These are phyloP conservation scores for Lanzia echinophila DNA, from an alignment of 2,329 filamentous ascomycete species.

Conservation along the genomic window DNA sequence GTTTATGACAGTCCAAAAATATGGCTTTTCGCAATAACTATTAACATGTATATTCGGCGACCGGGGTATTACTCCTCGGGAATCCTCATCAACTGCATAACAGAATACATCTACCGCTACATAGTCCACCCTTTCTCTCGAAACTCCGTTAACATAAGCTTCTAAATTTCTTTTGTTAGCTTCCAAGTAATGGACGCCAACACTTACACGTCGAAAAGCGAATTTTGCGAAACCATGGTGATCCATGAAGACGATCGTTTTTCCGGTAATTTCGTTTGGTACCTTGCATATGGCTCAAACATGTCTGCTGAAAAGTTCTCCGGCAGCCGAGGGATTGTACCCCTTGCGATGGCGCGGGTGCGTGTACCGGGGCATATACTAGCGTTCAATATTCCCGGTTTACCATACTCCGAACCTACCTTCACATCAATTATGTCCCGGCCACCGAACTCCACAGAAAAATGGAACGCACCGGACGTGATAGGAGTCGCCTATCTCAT, in stretches of 20 bases:
- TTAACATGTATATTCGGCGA: no score
- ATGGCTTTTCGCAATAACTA: no score
- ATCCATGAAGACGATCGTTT: not conserved
- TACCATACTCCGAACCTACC: conserved; percentile 8
- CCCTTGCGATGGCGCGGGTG: not conserved
- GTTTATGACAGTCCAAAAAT: no score
- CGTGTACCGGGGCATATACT: not conserved
- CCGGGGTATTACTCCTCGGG: no score
- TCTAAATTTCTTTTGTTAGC: no score
- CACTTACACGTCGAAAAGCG: no score
- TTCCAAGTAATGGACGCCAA: no score
- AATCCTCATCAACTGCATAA: no score
- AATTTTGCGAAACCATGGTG: no score
- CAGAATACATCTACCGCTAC: no score
- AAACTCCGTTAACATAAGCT: no score
- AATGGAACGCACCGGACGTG: not conserved
- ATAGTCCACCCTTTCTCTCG: no score
- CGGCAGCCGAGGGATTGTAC: conserved; percentile 5
- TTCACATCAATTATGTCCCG: not conserved
- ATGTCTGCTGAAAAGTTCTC: conserved; percentile 6
- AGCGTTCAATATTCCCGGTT: conserved; percentile 2
- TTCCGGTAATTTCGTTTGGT: not conserved
- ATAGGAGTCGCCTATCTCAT: conserved; percentile 8
- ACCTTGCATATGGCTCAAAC: conserved; percentile 10
- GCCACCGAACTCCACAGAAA: not conserved